Percentiles rank a stretch among this genome's conserved stretches.
phyloP scores from a whole-genome alignment of 1,284 basidiomycete genomes.

The Ceratobasidium sp. region DNA sequence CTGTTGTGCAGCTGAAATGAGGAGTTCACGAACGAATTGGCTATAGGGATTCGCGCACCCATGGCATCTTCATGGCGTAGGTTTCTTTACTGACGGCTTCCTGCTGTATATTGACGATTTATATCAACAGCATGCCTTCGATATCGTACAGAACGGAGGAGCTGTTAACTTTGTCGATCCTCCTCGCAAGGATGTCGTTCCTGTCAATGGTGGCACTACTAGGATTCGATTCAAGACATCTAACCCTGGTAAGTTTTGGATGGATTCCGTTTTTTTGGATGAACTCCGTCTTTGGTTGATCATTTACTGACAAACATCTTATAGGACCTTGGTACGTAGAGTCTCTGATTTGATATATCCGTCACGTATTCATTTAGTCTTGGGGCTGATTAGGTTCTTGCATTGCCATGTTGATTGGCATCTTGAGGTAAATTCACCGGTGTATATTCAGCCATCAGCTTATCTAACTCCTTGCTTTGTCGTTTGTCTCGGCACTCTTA shows the following conservation, averaged over 20 bases:
- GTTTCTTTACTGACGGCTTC: background rate
- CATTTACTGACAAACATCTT: background rate
- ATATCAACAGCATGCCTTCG: slow-evolving; percentile 54
- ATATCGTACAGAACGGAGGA: slow-evolving; percentile 58
- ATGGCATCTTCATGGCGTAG: slow-evolving; percentile 44
- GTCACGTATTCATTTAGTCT: background rate
- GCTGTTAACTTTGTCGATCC: slow-evolving; percentile 59
- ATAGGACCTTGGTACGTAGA: slow-evolving; percentile 57
- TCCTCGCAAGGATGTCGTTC: slow-evolving; percentile 59
- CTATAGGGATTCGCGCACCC: slow-evolving; percentile 35
- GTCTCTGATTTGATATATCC: too few species aligned
- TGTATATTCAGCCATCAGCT: slow-evolving; percentile 45
- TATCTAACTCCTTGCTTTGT: background rate
- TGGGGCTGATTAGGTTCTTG: slow-evolving; percentile 55
- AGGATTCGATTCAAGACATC: slow-evolving; percentile 63
- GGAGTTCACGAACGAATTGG: too few species aligned
- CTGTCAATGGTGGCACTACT: slow-evolving; percentile 53
- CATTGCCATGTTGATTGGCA: slow-evolving; percentile 67
- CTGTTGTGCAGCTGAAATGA: too few species aligned
- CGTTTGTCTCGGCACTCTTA: background rate
- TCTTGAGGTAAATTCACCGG: slow-evolving; percentile 57
- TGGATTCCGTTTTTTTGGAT: too few species aligned
- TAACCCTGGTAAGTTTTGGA: slow-evolving; percentile 57
- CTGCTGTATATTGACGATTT: background rate
- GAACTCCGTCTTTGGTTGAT: too few species aligned